Base-by-base conservation (phyloP, 768 basidiomycete species). In the Glaciozyma martinii region DNA sequence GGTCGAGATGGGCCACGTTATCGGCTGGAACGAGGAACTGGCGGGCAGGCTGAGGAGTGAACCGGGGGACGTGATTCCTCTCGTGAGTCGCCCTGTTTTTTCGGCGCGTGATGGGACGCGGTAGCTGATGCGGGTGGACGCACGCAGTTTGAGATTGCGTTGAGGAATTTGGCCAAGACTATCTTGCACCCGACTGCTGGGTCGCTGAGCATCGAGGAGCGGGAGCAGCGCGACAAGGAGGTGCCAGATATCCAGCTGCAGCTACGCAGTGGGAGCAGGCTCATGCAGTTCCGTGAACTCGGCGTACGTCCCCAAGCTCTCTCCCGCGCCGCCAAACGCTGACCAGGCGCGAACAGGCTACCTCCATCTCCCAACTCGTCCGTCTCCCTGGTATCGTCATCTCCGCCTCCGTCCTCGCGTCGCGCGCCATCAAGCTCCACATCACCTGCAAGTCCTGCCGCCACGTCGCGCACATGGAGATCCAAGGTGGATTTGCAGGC, bases 371-470 rank as follows among this genome's bases (percentile, higher is more conserved):
- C 74, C 92, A 89, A 74, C 85, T 99, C 50, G 93, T 99, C 44
- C 88, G 95, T 65, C 83, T 97, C 50, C 95, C 95, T 3, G 95
- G 95, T 40, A 99, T 99, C 72, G 92, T 98, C 75, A 97, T 98
- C 75, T 93, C 93, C 40, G 90, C 95, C 0, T 94, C 92, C 15
- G 86, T 91, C 23, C 82, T 98, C 27, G 89, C 91, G 0, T 89
- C 94, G 3, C 86, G 94, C 52, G 91, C 95, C 15, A 92, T 91
- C 27, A 89, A 87, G 68, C 82, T 99, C 7, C 86, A 89, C 71
- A 81, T 99, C 23, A 91, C 92, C 76, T 99, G 95, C 76, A 89
- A 91, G 63, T 85, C 86, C 1, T 99, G 95, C 76, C 82, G 89
- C 43, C 84, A 85, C 5, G 83, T 84, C 13, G 91, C 89, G 75